Evolutionary conservation across 106 monocot species (phyloP).

Genomic region (Acorus gramineus): DNA sequence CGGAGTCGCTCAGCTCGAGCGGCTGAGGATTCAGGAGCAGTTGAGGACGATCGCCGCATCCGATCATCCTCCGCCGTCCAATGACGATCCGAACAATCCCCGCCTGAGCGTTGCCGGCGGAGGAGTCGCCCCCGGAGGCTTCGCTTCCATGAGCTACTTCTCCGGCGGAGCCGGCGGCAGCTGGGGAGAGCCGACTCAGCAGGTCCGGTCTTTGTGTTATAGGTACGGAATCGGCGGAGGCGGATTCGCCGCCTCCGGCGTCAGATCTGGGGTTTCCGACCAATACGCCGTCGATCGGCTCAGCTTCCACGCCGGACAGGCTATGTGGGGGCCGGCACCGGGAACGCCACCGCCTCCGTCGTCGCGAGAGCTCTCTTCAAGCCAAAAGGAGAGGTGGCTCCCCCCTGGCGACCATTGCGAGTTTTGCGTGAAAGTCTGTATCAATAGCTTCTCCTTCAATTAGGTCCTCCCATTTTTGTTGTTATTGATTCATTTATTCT

Average conservation of each 20-base stretch:
- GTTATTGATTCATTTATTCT: neutral
- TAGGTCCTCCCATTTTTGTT: neutral
- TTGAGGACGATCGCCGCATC: slow-evolving; percentile 24
- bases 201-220: neutral
- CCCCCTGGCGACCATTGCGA: slow-evolving; percentile 30
- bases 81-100: neutral
- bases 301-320: neutral
- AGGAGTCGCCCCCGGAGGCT: neutral
- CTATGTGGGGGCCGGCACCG: too few species aligned
- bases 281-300: slow-evolving; percentile 11
- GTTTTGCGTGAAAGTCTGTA: slow-evolving; percentile 34
- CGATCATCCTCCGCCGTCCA: neutral
- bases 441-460: neutral
- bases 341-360: neutral
- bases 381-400: slow-evolving; percentile 37
- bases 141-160: neutral
- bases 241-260: neutral
- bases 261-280: slow-evolving; percentile 2
- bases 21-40: slow-evolving; percentile 42
- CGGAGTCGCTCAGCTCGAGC: slow-evolving; percentile 47
- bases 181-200: neutral
- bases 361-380: slow-evolving; percentile 49
- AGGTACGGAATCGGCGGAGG: neutral
- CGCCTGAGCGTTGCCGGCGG: neutral
- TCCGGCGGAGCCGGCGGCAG: slow-evolving; percentile 1